Base-by-base conservation (phyloP, 116 monocot genomes). In the Iris pallida region DNA sequence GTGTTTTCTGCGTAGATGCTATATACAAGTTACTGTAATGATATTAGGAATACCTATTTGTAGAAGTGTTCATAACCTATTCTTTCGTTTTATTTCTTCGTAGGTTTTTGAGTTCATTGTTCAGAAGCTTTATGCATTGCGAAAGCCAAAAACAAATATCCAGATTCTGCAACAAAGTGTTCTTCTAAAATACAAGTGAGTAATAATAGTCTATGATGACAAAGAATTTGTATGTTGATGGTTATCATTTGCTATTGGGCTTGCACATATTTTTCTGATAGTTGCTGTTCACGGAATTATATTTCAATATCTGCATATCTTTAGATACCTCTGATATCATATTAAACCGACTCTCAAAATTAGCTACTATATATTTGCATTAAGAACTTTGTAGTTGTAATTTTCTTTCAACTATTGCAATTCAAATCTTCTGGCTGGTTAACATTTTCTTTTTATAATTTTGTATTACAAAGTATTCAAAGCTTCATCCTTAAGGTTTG, bases 81-180 rank as follows among this genome's bases (percentile, higher is more conserved):
- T 45, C 4, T 55, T 42, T 30, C 30, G 3, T 30, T 60, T 71
- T 65, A 68, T 72, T 6, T 54, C 71, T 63, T 65, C 79, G 47
- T 54, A 95, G 95, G 82, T 88, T 55, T 95, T 84, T 80, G 97
- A 98, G 19, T 98, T 93, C 69, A 93, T 98, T 15, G 69, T 92
- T 74, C 97, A 98, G 80, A 98, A 93, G 83, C 84, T 93, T 40
- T 88, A 98, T 82, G 90, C 97, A 18, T 86, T 98, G 80, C 85
- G 97, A 76, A 98, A 90, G 76, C 97, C 97, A 15, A 98, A 97
- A 83, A 98, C 97, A 58, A 98, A 98, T 78, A 93, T 98, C 68
- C 97, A 98, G 72, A 93, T 98, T 68, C 90, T 98, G 17, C 97
- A 98, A 63, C 97, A 98, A 83, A 98, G 83, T 71, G 88, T 98